Evolutionary conservation across 805 yeast species (phyloP).

Genomic region (Wickerhamiella allomyrinae): DNA sequence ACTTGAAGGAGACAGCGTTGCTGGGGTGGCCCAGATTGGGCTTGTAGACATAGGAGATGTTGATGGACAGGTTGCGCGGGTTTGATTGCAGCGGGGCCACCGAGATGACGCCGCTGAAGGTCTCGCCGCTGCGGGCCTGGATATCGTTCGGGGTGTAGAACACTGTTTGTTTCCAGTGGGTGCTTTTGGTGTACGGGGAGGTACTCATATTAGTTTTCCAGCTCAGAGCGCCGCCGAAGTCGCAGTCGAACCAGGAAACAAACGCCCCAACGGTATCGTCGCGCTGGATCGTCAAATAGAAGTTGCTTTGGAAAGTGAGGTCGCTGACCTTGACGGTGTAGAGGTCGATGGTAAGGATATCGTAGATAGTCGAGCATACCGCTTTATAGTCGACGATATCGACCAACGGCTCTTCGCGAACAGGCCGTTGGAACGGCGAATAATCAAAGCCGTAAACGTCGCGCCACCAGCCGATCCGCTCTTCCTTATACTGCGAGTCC

Average conservation of each 20-base stretch:
- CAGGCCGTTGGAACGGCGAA: slow-evolving; percentile 72
- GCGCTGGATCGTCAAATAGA: slow-evolving; percentile 57
- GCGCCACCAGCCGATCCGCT: slow-evolving; percentile 88
- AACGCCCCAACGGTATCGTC: slow-evolving; percentile 78
- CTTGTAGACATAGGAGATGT: slow-evolving; percentile 39
- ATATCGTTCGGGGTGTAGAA: slow-evolving; percentile 77
- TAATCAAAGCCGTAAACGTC: slow-evolving; percentile 95
- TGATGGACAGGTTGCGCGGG: slow-evolving; percentile 83
- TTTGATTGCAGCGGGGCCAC: slow-evolving; percentile 64
- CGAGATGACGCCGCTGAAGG: slow-evolving; percentile 52
- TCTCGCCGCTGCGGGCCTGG: slow-evolving; percentile 63
- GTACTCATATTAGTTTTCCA: slow-evolving; percentile 63
- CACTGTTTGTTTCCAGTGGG: slow-evolving; percentile 98
- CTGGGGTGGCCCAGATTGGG: slow-evolving; percentile 39
- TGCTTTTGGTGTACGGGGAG: slow-evolving; percentile 85
- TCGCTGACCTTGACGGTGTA: slow-evolving; percentile 78
- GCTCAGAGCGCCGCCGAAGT: slow-evolving; percentile 42
- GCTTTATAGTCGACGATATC: slow-evolving; percentile 78
- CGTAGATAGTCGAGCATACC: slow-evolving; percentile 57
- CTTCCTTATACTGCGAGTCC: slow-evolving; percentile 82
- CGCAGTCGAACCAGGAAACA: slow-evolving; percentile 90
- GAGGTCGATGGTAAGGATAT: slow-evolving; percentile 70
- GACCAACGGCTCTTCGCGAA: slow-evolving; percentile 88
- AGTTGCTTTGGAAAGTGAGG: slow-evolving; percentile 58
- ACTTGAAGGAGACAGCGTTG: slow-evolving; percentile 45